Percentiles rank a stretch among this genome's conserved stretches.
Conservation (phyloP, 2,329 filamentous ascomycete species). For the Chrysoporthe cubensis region DNA sequence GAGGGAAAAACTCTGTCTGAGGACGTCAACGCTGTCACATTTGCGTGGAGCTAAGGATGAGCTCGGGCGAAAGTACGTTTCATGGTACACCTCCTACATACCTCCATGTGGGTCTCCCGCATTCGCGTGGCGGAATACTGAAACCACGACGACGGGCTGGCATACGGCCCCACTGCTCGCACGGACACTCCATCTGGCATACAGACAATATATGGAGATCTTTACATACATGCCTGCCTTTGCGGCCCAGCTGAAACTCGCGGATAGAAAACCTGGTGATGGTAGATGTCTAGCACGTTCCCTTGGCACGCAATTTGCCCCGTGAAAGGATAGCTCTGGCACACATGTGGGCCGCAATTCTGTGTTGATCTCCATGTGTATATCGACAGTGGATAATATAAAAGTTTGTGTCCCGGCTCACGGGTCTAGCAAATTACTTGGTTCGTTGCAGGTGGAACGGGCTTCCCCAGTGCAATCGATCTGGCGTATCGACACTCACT, state of each 20-base stretch:
- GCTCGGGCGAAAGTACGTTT: constrained; percentile 1
- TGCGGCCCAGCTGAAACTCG: constrained; percentile 9
- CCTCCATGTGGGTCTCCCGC: constrained; percentile 19
- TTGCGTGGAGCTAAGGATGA: background rate
- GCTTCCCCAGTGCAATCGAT: constrained; percentile 10
- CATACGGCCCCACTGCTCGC: background rate
- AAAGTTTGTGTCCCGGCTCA: background rate
- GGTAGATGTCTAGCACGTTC: background rate
- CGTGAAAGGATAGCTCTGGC: background rate
- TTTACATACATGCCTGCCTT: background rate
- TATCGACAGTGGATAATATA: constrained; percentile 6
- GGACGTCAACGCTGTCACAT: background rate
- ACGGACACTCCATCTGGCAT: background rate
- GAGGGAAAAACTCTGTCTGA: background rate
- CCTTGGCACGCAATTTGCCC: background rate
- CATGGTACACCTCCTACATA: constrained; percentile 1
- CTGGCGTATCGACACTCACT: background rate
- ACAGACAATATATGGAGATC: background rate
- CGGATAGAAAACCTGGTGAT: background rate
- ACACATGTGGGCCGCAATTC: background rate
- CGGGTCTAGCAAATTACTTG: background rate
- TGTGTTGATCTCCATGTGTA: background rate
- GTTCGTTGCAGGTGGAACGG: constrained; percentile 6
- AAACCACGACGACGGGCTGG: constrained; percentile 8
- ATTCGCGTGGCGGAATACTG: constrained; percentile 1